Base-by-base conservation (phyloP, 2,329 filamentous ascomycete genomes). In the Penicillium sp. region DNA sequence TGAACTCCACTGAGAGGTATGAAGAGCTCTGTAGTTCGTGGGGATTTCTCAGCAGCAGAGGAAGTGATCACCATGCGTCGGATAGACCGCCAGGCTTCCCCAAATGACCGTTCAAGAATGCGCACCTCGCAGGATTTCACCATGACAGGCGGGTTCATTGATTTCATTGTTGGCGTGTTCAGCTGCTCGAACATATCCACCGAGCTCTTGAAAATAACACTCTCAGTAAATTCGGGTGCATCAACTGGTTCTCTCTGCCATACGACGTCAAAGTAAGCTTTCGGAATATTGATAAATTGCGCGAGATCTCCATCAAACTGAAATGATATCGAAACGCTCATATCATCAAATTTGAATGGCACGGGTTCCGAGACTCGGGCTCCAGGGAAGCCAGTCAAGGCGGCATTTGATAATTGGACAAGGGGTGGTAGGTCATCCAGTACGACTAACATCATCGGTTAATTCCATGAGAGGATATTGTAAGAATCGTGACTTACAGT, bases 61-160 rank as follows among this genome's bases (percentile, higher is more conserved):
- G 67, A 65, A 39, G 63, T 68, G 53, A 71, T 63, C 1, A 69
- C 69, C 34, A 71, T 57, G n/a, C 69, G 61, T 31, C 68, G 61
- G 38, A 63, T 64, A 21, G 63, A 65, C 15, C 62, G 61, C 69
- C 69, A 71, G 23, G 65, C 61, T 41, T 69, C 66, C 6, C 60
- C 60, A 34, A 57, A 66, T 2, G 68, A 64, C 25, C 67, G 59
- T 48, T 71, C 68, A 9, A 71, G 50, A 35, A 71, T 63, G 18
- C 69, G 68, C 25, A 71, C 58, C 54, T 71, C 63, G 18, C 68
- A 70, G 0, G 68, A 71, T 32, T 54, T 61, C 13, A 60, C 57
- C 6, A 64, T 29, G 25, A 63, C 38, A 10, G 64, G 60, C 13
- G 67, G 66, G 32, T 63, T 68, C 55, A 65, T 60, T 6, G 68